Evolutionary conservation across 441 rosid genomes (phyloP).

Genomic region (Croton laevigatus): DNA sequence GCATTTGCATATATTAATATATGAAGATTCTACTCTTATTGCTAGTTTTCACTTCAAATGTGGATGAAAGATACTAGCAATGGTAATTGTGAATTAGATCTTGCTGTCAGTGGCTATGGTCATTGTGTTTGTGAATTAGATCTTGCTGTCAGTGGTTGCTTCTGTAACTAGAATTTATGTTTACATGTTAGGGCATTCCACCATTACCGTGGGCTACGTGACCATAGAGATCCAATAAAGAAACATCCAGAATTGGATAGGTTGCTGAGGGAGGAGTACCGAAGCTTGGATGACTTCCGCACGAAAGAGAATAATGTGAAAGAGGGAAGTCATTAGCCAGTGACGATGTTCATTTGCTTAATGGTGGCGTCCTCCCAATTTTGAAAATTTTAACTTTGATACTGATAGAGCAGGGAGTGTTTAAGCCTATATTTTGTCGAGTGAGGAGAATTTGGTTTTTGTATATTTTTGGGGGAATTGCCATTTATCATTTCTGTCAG

Average conservation of each 20-base stretch:
- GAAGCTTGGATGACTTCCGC: conserved; percentile 70
- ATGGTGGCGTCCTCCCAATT: conserved; percentile 28
- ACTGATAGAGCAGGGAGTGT: conserved; percentile 13
- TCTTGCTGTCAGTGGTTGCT: not conserved
- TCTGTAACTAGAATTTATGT: not conserved
- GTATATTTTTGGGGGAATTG: conserved; percentile 30
- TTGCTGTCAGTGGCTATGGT: not conserved
- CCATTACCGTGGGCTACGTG: conserved; percentile 54
- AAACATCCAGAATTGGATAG: conserved; percentile 78
- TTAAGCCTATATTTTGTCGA: conserved; percentile 21
- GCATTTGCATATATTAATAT: not conserved
- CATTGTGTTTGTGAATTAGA: not conserved
- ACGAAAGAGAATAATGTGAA: conserved; percentile 43
- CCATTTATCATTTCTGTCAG: conserved; percentile 14
- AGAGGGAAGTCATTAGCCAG: conserved; percentile 37
- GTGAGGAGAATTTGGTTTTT: conserved; percentile 23
- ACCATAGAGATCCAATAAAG: conserved; percentile 47
- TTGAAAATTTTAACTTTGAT: conserved; percentile 32
- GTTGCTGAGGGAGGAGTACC: conserved; percentile 66
- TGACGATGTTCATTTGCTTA: conserved; percentile 4
- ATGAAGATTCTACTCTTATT: not conserved
- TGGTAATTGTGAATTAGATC: not conserved
- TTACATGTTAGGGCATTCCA: conserved; percentile 79
- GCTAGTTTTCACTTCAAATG: not conserved
- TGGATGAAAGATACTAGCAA: not conserved